Percentiles rank a stretch among this genome's conserved stretches.
phyloP scores from a whole-genome alignment of 1,284 basidiomycete species.

The Tilletia indica region DNA sequence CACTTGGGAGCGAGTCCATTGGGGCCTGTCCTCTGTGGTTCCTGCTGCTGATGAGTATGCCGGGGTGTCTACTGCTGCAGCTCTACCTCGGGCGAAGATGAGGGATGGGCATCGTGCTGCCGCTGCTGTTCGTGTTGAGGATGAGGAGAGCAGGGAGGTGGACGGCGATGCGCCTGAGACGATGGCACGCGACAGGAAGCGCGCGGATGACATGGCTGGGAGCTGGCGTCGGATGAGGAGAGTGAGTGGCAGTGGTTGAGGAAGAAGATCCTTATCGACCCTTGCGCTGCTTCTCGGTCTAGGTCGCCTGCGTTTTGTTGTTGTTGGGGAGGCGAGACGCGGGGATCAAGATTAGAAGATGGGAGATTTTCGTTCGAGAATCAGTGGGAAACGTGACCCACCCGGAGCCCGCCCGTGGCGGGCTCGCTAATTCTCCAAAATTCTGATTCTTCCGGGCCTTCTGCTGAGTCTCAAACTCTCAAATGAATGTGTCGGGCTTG shows the following conservation, averaged over 20 bases:
- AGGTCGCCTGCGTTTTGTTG: too few species aligned
- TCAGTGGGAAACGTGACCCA: too few species aligned
- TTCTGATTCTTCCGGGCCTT: too few species aligned
- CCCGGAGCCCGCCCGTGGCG: too few species aligned
- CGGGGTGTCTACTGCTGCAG: background rate
- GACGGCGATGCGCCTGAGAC: background rate
- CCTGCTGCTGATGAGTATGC: conserved; percentile 20
- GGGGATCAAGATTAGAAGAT: too few species aligned
- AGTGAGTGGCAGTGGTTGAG: background rate
- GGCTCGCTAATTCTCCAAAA: too few species aligned
- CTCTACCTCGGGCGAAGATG: conserved; percentile 13
- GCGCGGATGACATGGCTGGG: background rate
- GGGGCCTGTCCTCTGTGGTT: background rate
- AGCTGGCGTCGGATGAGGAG: background rate
- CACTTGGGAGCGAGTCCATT: conserved; percentile 49
- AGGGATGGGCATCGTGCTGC: background rate
- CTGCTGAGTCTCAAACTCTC: too few species aligned
- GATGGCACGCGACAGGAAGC: conserved; percentile 2
- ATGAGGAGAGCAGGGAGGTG: background rate
- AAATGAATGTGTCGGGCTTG: too few species aligned
- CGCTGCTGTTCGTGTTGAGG: background rate
- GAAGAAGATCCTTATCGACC: too few species aligned
- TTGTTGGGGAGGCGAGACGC: too few species aligned
- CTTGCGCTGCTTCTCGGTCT: too few species aligned
- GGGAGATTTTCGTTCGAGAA: too few species aligned